Percentiles rank a stretch among this genome's conserved stretches.
phyloP scores from a whole-genome alignment of 345 rosid species.

The Brassica cretica region DNA sequence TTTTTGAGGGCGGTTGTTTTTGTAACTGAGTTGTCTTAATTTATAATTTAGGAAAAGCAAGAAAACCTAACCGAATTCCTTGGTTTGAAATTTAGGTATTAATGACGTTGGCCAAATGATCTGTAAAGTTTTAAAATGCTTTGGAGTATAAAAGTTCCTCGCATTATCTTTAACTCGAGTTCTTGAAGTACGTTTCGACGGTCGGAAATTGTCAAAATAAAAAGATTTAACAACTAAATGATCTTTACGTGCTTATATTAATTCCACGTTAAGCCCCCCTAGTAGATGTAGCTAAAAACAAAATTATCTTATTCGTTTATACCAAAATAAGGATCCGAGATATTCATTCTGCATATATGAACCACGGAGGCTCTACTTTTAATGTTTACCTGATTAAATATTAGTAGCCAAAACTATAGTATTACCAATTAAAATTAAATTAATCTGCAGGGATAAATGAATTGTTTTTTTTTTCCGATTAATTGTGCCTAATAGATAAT shows the following conservation, averaged over 20 bases:
- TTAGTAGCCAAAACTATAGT: slow-evolving; percentile 16
- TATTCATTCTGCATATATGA: slow-evolving; percentile 43
- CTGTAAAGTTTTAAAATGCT: slow-evolving; percentile 14
- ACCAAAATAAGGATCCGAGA: slow-evolving; percentile 37
- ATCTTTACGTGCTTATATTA: slow-evolving; percentile 18
- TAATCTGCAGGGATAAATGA: slow-evolving; percentile 25
- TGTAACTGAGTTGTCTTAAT: too few relatives aligned
- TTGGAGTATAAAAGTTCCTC: slow-evolving; percentile 1
- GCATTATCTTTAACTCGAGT: slow-evolving; percentile 22
- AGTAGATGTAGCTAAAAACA: slow-evolving; percentile 10
- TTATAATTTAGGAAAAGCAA: too few relatives aligned
- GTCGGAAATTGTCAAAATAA: neutral
- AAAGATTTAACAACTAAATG: slow-evolving; percentile 1
- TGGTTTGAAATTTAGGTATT: slow-evolving; percentile 8
- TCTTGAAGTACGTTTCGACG: slow-evolving; percentile 37
- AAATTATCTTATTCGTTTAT: slow-evolving; percentile 29
- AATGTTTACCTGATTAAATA: slow-evolving; percentile 15
- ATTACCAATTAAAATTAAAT: neutral
- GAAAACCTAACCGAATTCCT: neutral
- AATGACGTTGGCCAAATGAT: neutral
- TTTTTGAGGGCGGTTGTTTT: too few relatives aligned
- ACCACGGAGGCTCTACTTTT: slow-evolving; percentile 47
- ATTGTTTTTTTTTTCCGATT: slow-evolving; percentile 33
- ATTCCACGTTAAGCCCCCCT: slow-evolving; percentile 26
- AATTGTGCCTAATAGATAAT: neutral